Evolutionary conservation across 2,329 filamentous ascomycete species (phyloP).

Genomic region (Lizonia empirigonia): DNA sequence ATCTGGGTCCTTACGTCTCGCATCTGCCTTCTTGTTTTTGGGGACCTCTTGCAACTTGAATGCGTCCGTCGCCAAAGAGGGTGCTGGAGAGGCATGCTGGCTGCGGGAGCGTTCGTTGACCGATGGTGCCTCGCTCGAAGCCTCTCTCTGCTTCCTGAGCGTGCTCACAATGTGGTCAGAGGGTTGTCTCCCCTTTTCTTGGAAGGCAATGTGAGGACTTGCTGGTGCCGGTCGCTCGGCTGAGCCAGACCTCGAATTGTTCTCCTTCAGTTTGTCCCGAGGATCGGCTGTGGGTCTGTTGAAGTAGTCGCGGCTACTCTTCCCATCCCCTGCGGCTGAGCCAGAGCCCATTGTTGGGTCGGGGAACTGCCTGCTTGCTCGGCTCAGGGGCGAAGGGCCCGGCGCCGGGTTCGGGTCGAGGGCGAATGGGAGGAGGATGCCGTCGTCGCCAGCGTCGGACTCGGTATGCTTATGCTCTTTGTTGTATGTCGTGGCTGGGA

Average conservation of each 20-base stretch:
- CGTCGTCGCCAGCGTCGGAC: constrained; percentile 60
- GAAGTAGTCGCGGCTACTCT: constrained; percentile 53
- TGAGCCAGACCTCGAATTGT: constrained; percentile 53
- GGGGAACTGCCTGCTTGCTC: constrained; percentile 39
- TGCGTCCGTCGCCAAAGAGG: constrained; percentile 44
- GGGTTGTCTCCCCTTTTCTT: constrained; percentile 75
- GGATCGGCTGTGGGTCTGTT: constrained; percentile 45
- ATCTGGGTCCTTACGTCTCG: constrained; percentile 53
- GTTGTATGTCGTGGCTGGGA: constrained; percentile 74
- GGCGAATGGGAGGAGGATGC: constrained; percentile 58
- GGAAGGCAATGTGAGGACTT: constrained; percentile 90
- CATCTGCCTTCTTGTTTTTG: constrained; percentile 62
- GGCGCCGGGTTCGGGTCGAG: constrained; percentile 57
- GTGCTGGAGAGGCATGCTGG: constrained; percentile 46
- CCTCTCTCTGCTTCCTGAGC: constrained; percentile 55
- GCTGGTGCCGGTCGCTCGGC: constrained; percentile 52
- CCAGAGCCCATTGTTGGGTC: constrained; percentile 32
- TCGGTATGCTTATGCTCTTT: constrained; percentile 77
- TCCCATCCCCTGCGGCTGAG: constrained; percentile 29
- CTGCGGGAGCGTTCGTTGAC: constrained; percentile 57
- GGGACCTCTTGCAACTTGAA: constrained; percentile 85
- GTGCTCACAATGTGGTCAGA: constrained; percentile 66
- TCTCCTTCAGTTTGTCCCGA: constrained; percentile 51
- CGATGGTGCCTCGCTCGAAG: constrained; percentile 35
- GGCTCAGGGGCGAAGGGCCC: constrained; percentile 47